phyloP scores from a whole-genome alignment of 2,329 filamentous ascomycete species.

The Apiospora rasikravindrae region DNA sequence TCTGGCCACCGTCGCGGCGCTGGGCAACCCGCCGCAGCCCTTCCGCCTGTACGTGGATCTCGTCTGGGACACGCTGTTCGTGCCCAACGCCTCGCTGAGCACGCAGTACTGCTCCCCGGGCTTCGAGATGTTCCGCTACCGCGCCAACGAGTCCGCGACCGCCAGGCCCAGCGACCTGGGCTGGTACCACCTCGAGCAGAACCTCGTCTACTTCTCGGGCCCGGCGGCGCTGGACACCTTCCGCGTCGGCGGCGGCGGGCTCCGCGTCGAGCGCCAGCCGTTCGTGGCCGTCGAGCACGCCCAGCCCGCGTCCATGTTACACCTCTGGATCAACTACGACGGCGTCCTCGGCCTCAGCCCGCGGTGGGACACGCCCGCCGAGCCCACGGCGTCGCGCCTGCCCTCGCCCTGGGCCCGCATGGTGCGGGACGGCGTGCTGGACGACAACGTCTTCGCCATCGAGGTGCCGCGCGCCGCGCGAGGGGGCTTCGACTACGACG shows the following conservation, averaged over 20 bases:
- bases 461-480: background rate
- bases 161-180: background rate
- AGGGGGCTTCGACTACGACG: background rate
- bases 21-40: background rate
- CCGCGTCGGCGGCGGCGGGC: background rate
- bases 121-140: slow-evolving; percentile 1
- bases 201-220: background rate
- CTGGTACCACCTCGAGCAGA: background rate
- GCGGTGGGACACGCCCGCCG: background rate
- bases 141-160: background rate
- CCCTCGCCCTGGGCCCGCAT: background rate
- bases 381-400: background rate
- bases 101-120: background rate
- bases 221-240: background rate
- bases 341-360: slow-evolving; percentile 6
- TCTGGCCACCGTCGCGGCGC: background rate
- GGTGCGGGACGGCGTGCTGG: background rate
- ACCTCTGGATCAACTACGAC: background rate
- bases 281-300: slow-evolving; percentile 3
- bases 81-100: background rate
- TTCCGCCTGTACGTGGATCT: slow-evolving; percentile 1
- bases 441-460: slow-evolving; percentile 3
- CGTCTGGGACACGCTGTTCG: background rate
- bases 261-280: background rate
- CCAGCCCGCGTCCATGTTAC: background rate